Base-by-base conservation (phyloP, 345 rosid species). In the Boechera stricta region DNA sequence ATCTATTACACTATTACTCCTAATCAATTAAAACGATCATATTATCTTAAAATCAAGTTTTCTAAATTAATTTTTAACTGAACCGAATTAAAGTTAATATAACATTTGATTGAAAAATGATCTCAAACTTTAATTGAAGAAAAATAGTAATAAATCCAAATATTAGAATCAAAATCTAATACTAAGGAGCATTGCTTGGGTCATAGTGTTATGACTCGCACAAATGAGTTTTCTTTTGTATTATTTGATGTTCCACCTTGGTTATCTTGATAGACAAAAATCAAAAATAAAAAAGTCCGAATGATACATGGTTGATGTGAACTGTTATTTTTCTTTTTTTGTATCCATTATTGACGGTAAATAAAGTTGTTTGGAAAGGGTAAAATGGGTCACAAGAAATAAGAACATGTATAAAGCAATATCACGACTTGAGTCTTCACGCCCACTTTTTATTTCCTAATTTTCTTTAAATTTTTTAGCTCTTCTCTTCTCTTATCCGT, bases 351-450 rank as follows among this genome's bases (percentile, higher is more conserved):
- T 64, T 44, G 68, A 64, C 26, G 26, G 68, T 64, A 29, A 64
- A 54, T 13, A 45, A 45, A 64, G 39, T 21, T 21, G 47, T 4
- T 5, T 3, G 26, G 62, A 18, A 64, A 65, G 75, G 72, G 72
- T 47, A 77, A 57, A 71, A 64, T 4, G 8, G 81, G 81, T 71
- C 77, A 71, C 7, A 7, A 13, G 4, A 0, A 63, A n/a, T 11
- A 38, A 55, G 12, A 36, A 36, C 4, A 4, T 64, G 45, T 71
- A 64, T 55, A 77, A 77, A 77, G 72, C 67, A 56, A 45, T 3
- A 28, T 38, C 67, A 54, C 55, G 44, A 6, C 67, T 54, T 39
- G 2, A 54, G 66, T 56, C 72, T 63, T 64, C 60, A 54, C 66
- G 71, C 71, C 73, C 48, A 67, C 54, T 60, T 49, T 32, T 48